Conservation (phyloP, 1,284 basidiomycete species). For the Vanrija pseudolonga region DNA sequence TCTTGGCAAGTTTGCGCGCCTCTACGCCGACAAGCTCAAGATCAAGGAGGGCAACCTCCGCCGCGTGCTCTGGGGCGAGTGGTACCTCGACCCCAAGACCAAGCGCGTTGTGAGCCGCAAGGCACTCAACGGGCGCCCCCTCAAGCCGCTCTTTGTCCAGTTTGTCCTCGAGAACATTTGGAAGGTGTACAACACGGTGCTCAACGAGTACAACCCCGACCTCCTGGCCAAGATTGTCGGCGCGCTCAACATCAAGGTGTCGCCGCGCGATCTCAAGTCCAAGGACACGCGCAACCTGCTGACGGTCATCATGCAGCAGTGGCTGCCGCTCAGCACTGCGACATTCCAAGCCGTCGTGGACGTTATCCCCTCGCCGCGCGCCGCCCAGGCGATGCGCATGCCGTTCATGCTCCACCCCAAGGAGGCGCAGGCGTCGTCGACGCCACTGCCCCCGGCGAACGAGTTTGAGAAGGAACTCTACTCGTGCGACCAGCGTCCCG, state of each 20-base stretch:
- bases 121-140: conserved; percentile 70
- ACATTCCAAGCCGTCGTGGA: conserved; percentile 91
- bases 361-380: conserved; percentile 78
- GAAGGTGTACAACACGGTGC: conserved; percentile 88
- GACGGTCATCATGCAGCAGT: conserved; percentile 85
- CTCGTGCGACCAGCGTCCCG: conserved; percentile 60
- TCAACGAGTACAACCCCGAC: conserved; percentile 76
- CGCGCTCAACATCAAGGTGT: conserved; percentile 77
- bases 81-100: conserved; percentile 92
- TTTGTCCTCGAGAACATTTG: conserved; percentile 97
- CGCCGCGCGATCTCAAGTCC: conserved; percentile 82
- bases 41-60: conserved; percentile 85
- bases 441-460: conserved; percentile 59
- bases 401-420: conserved; percentile 93
- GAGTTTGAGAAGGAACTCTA: conserved; percentile 80
- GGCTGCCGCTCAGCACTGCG: conserved; percentile 90
- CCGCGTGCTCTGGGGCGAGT: conserved; percentile 94
- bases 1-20: conserved; percentile 85
- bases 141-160: conserved; percentile 98
- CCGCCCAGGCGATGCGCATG: conserved; percentile 77
- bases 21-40: conserved; percentile 87
- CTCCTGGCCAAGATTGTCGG: conserved; percentile 86
- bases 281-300: conserved; percentile 85
- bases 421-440: conserved; percentile 39
- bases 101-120: conserved; percentile 87